These are phyloP conservation scores for Haplographium delicatum DNA, from an alignment of 495 filamentous ascomycete genomes.

Conservation along the genomic window DNA sequence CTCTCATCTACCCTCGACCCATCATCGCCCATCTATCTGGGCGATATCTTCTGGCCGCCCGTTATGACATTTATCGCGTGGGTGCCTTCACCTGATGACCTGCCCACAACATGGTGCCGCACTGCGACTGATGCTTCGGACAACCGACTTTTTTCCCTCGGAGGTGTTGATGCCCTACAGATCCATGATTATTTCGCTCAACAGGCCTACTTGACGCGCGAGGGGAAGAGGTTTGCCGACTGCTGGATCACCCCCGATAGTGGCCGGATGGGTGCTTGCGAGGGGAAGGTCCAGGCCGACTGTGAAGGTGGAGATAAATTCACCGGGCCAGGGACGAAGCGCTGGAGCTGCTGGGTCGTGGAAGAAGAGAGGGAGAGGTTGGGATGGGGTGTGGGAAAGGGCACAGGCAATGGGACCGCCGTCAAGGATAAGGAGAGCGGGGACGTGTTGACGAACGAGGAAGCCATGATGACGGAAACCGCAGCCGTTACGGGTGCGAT, in stretches of 20 bases:
- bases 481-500: neutral
- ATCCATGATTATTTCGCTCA: constrained; percentile 19
- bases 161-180: constrained; percentile 13
- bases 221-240: constrained; percentile 16
- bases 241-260: constrained; percentile 22
- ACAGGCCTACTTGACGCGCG: constrained; percentile 16
- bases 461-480: constrained; percentile 7
- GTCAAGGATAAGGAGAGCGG: neutral
- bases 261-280: constrained; percentile 13
- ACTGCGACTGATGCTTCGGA: constrained; percentile 7
- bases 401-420: neutral
- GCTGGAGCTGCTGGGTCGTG: constrained; percentile 23
- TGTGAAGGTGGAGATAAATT: constrained; percentile 14
- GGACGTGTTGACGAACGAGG: constrained; percentile 2
- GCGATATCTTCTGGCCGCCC: constrained; percentile 23
- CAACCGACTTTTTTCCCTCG: constrained; percentile 13
- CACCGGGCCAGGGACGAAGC: constrained; percentile 16
- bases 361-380: constrained; percentile 3
- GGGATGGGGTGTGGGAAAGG: neutral
- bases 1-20: constrained; percentile 6
- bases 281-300: constrained; percentile 11
- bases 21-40: constrained; percentile 18
- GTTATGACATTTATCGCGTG: constrained; percentile 21
- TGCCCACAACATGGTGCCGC: constrained; percentile 18
- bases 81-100: constrained; percentile 8